Conservation (phyloP, 202 grass and related monocot species). For the Thinopyrum obtusiflorum region DNA sequence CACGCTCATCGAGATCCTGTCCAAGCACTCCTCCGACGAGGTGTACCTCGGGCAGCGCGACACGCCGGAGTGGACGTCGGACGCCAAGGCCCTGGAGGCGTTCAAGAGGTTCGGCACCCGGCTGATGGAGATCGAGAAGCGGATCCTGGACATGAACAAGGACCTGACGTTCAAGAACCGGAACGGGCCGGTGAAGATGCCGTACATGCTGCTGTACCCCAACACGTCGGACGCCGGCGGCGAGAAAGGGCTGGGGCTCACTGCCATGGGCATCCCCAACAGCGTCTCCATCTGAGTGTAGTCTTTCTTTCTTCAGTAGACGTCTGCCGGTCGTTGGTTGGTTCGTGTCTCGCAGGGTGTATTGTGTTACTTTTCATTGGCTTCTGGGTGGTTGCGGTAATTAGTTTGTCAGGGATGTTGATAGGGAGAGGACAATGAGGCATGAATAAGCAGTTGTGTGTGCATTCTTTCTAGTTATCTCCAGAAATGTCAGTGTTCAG, state of each 20-base stretch:
- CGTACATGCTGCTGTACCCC: conserved; percentile 71
- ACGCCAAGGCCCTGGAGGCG: conserved; percentile 43
- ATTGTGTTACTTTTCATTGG: neutral
- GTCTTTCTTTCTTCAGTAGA: neutral
- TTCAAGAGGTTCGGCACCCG: conserved; percentile 49
- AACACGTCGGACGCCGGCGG: conserved; percentile 57
- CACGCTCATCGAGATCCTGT: conserved; percentile 67
- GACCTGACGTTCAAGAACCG: conserved; percentile 55
- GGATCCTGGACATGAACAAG: conserved; percentile 48
- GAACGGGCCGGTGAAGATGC: conserved; percentile 58
- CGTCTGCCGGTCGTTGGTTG: neutral
- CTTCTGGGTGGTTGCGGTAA: neutral
- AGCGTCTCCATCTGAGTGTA: conserved; percentile 59
- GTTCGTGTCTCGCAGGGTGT: neutral
- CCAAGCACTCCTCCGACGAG: conserved; percentile 76
- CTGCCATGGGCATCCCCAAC: conserved; percentile 71
- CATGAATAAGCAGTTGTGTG: neutral
- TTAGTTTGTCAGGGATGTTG: neutral
- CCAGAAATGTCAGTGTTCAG: no score
- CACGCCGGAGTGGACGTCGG: conserved; percentile 64
- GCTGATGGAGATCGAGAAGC: conserved; percentile 47
- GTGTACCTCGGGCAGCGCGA: conserved; percentile 73
- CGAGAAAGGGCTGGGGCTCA: conserved; percentile 40
- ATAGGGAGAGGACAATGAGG: neutral
- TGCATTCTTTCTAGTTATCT: neutral